These are phyloP conservation scores for Beverwykella pulmonaria DNA, from an alignment of 495 filamentous ascomycete genomes.

Conservation along the genomic window DNA sequence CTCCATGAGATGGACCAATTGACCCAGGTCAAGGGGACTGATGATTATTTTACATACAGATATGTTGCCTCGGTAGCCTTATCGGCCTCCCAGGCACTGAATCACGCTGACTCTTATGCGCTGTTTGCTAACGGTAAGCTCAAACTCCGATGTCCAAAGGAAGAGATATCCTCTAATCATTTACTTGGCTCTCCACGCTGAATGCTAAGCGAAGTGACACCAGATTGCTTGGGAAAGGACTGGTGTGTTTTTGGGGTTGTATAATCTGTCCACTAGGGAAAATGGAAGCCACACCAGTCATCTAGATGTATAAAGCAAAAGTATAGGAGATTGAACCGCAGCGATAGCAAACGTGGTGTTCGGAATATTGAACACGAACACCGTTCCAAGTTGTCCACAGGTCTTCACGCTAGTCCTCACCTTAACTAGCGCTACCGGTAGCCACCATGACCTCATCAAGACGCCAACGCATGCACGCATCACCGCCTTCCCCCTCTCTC, in stretches of 20 bases:
- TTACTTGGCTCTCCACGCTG: background rate
- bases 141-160: background rate
- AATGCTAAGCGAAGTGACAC: background rate
- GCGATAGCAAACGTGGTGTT: too few relatives aligned
- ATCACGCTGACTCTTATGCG: slow-evolving; percentile 64
- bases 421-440: too few relatives aligned
- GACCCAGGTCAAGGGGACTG: slow-evolving; percentile 56
- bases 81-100: slow-evolving; percentile 49
- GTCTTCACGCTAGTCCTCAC: too few relatives aligned
- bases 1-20: slow-evolving; percentile 66
- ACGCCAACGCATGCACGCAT: too few relatives aligned
- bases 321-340: too few relatives aligned
- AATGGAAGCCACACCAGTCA: background rate
- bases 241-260: too few relatives aligned
- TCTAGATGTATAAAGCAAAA: too few relatives aligned
- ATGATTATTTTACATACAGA: slow-evolving; percentile 58
- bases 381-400: too few relatives aligned
- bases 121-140: slow-evolving; percentile 60
- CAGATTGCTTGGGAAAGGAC: too few relatives aligned
- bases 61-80: slow-evolving; percentile 53
- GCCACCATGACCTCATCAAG: too few relatives aligned
- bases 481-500: too few relatives aligned
- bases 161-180: background rate
- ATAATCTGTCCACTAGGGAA: background rate
- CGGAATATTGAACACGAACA: too few relatives aligned